These are phyloP conservation scores for Neocatenulostroma microsporum DNA, from an alignment of 2,329 filamentous ascomycete genomes.

Conservation along the genomic window DNA sequence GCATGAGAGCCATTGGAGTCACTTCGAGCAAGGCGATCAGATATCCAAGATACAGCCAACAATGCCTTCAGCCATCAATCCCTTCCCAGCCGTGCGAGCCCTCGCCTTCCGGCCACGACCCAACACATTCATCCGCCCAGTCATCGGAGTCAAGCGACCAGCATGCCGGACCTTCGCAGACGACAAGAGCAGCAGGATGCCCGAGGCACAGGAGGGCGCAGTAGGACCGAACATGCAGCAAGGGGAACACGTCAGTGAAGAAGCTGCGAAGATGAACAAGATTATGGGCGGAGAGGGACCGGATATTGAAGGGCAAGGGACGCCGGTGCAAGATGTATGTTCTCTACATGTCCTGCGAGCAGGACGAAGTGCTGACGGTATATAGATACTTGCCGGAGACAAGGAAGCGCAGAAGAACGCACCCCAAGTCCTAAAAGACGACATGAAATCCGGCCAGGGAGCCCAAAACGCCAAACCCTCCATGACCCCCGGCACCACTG, in stretches of 20 bases:
- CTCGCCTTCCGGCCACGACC: slow-evolving; percentile 9
- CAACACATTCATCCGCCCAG: slow-evolving; percentile 14
- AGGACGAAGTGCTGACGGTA: background rate
- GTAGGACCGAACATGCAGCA: slow-evolving; percentile 46
- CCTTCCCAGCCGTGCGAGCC: slow-evolving; percentile 4
- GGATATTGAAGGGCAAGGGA: slow-evolving; percentile 54
- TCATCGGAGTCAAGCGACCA: slow-evolving; percentile 16
- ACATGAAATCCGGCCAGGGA: slow-evolving; percentile 36
- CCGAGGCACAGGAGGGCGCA: slow-evolving; percentile 9
- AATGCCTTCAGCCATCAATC: too few relatives aligned
- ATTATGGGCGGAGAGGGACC: slow-evolving; percentile 52
- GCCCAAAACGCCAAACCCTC: slow-evolving; percentile 22
- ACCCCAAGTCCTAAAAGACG: slow-evolving; percentile 59
- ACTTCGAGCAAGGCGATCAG: too few relatives aligned
- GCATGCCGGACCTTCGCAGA: slow-evolving; percentile 20
- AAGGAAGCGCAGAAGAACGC: slow-evolving; percentile 54
- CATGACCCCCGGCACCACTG: background rate
- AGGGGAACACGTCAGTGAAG: slow-evolving; percentile 56
- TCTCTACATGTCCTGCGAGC: too few relatives aligned
- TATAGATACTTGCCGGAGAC: slow-evolving; percentile 57
- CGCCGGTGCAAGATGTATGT: slow-evolving; percentile 57
- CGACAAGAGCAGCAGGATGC: slow-evolving; percentile 25
- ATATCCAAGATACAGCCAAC: too few relatives aligned
- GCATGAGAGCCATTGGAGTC: too few relatives aligned
- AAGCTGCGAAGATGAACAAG: slow-evolving; percentile 53